Evolutionary conservation across 768 basidiomycete genomes (phyloP).

Genomic region (Epithele typhae): DNA sequence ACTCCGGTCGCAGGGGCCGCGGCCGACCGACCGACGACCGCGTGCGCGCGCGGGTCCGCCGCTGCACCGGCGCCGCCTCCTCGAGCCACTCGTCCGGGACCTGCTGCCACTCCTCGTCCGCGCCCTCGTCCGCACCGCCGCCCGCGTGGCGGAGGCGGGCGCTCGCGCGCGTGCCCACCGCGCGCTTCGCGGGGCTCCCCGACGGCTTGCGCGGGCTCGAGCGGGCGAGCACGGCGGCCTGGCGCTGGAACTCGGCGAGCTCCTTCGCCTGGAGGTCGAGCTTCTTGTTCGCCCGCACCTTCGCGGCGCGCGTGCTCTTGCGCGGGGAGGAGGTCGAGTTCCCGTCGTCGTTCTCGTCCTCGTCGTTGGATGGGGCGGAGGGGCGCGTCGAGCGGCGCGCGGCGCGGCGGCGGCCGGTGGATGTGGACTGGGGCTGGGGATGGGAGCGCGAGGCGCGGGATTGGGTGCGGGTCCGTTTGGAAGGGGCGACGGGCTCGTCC

Average conservation of each 20-base stretch:
- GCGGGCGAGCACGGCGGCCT: conserved; percentile 31
- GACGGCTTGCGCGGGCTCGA: conserved; percentile 3
- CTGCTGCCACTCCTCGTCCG: conserved; percentile 70
- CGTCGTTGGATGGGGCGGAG: conserved; percentile 3
- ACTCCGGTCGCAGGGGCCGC: background rate
- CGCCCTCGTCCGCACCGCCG: conserved; percentile 30
- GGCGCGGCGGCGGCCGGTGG: conserved; percentile 8
- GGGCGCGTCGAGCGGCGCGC: conserved; percentile 6
- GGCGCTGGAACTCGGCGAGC: conserved; percentile 56
- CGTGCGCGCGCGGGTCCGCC: conserved; percentile 3
- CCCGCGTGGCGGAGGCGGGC: conserved; percentile 54
- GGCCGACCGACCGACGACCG: conserved; percentile 19
- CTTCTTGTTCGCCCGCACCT: conserved; percentile 65
- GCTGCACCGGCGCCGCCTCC: conserved; percentile 10
- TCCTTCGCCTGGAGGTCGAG: conserved; percentile 67
- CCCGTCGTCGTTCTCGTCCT: background rate
- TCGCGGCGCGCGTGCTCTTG: conserved; percentile 59
- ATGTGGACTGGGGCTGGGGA: conserved; percentile 3
- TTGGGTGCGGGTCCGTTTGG: conserved; percentile 21
- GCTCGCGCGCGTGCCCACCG: conserved; percentile 59
- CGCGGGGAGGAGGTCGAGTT: conserved; percentile 31
- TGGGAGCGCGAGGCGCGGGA: conserved; percentile 2
- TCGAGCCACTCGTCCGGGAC: conserved; percentile 74
- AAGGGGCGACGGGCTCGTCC: conserved; percentile 19
- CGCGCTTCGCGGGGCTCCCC: conserved; percentile 8